These are phyloP conservation scores for Pleurotus pulmonarius DNA, from an alignment of 768 basidiomycete species.

Conservation along the genomic window DNA sequence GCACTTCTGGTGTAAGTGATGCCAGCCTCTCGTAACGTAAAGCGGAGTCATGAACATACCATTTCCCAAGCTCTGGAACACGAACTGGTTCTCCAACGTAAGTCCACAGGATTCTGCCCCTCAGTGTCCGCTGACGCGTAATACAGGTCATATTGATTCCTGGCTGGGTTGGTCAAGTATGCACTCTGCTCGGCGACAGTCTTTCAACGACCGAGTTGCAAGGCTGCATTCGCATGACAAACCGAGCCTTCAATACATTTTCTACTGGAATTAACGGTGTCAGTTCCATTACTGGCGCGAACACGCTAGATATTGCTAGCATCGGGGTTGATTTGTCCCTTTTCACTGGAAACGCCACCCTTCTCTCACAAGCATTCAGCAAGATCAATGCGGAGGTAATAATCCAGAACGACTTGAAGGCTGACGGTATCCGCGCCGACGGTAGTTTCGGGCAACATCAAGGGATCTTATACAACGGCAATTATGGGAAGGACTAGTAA, in stretches of 20 bases:
- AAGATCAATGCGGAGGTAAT: conserved; percentile 36
- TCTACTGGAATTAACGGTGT: conserved; percentile 32
- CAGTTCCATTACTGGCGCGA: conserved; percentile 47
- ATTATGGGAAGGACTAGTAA: conserved; percentile 20
- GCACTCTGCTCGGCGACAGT: conserved; percentile 36
- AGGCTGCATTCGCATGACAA: conserved; percentile 37
- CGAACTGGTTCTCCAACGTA: conserved; percentile 52
- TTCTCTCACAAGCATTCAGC: conserved; percentile 28
- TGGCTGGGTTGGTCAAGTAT: conserved; percentile 41
- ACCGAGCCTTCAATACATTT: conserved; percentile 37
- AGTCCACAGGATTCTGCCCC: conserved; percentile 2
- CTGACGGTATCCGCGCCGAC: conserved; percentile 40
- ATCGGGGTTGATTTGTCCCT: conserved; percentile 38
- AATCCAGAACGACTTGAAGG: conserved; percentile 28
- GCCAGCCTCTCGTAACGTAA: conserved; percentile 11
- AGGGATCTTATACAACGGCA: conserved; percentile 47
- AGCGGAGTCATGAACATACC: neutral
- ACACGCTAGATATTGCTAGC: conserved; percentile 46
- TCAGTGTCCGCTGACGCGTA: neutral
- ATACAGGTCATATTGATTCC: conserved; percentile 49
- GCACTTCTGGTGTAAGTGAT: conserved; percentile 28
- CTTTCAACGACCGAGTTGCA: conserved; percentile 29
- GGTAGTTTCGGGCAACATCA: conserved; percentile 28
- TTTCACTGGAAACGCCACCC: conserved; percentile 21
- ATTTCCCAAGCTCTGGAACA: conserved; percentile 33